Evolutionary conservation across 2,329 filamentous ascomycete species (phyloP).

Genomic region (Xylaria sp.): DNA sequence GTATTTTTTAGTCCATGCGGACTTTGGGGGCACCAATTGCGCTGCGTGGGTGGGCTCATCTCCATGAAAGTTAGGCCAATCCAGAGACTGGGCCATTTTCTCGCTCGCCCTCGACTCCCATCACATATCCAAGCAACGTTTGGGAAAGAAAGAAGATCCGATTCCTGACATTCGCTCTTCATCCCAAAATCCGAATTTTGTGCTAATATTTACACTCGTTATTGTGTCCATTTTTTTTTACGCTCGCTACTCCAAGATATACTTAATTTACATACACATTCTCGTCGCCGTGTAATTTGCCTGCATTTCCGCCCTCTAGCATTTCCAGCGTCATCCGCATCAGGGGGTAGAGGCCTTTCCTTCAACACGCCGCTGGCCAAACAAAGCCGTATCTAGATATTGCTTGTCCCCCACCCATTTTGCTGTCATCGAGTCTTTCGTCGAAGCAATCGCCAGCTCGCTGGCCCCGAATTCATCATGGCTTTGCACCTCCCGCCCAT

Average conservation of each 20-base stretch:
- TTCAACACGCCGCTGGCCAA: neutral
- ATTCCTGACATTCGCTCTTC: conserved; percentile 40
- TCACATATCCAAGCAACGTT: conserved; percentile 35
- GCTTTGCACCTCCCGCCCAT: conserved; percentile 66
- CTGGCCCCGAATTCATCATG: conserved; percentile 59
- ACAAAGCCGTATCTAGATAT: conserved; percentile 7
- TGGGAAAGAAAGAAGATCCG: conserved; percentile 22
- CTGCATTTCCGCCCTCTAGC: neutral
- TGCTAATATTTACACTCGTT: conserved; percentile 40
- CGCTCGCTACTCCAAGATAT: conserved; percentile 43
- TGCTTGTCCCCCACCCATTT: conserved; percentile 18
- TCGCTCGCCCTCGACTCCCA: conserved; percentile 30
- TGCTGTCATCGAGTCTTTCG: conserved; percentile 31
- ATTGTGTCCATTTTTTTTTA: conserved; percentile 33
- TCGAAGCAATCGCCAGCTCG: conserved; percentile 38
- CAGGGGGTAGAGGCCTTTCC: conserved; percentile 15
- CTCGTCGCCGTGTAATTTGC: conserved; percentile 13
- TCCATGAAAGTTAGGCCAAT: conserved; percentile 42
- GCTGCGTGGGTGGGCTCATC: conserved; percentile 25
- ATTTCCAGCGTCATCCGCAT: conserved; percentile 19
- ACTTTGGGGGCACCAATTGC: conserved; percentile 18
- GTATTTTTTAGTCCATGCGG: conserved; percentile 35
- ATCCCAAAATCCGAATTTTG: conserved; percentile 34
- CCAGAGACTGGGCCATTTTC: conserved; percentile 27
- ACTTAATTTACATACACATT: conserved; percentile 29